phyloP scores from a whole-genome alignment of 768 basidiomycete species.

The Agrocybe chaxingu region DNA sequence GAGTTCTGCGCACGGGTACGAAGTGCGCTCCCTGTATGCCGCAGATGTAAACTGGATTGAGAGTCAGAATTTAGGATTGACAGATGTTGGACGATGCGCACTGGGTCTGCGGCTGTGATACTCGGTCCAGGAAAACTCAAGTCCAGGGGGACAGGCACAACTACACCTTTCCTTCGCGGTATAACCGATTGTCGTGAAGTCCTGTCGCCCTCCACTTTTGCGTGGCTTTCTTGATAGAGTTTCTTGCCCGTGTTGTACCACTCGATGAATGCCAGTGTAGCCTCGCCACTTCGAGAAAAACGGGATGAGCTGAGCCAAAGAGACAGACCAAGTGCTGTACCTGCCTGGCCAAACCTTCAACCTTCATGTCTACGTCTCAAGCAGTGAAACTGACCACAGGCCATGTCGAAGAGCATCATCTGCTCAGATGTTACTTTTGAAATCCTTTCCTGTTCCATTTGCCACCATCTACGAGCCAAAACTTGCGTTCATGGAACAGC shows the following conservation, averaged over 20 bases:
- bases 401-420: constrained; percentile 56
- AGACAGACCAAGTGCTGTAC: constrained; percentile 12
- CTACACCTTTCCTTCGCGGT: constrained; percentile 15
- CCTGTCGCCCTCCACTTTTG: not conserved
- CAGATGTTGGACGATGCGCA: constrained; percentile 24
- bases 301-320: not conserved
- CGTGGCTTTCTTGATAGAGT: constrained; percentile 14
- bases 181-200: constrained; percentile 3
- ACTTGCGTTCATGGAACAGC: constrained; percentile 2
- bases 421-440: constrained; percentile 8
- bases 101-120: constrained; percentile 49
- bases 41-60: constrained; percentile 51
- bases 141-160: constrained; percentile 29
- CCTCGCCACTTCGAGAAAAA: constrained; percentile 52
- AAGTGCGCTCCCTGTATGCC: constrained; percentile 56
- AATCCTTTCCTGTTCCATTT: constrained; percentile 25
- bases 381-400: constrained; percentile 37
- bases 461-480: constrained; percentile 30
- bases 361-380: not conserved
- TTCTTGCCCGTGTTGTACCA: constrained; percentile 50
- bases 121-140: constrained; percentile 28
- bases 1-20: constrained; percentile 49
- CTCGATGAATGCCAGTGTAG: constrained; percentile 53
- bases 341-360: constrained; percentile 21
- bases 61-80: not conserved